These are phyloP conservation scores for Vicia faba DNA, from an alignment of 306 rosid genomes.

Conservation along the genomic window DNA sequence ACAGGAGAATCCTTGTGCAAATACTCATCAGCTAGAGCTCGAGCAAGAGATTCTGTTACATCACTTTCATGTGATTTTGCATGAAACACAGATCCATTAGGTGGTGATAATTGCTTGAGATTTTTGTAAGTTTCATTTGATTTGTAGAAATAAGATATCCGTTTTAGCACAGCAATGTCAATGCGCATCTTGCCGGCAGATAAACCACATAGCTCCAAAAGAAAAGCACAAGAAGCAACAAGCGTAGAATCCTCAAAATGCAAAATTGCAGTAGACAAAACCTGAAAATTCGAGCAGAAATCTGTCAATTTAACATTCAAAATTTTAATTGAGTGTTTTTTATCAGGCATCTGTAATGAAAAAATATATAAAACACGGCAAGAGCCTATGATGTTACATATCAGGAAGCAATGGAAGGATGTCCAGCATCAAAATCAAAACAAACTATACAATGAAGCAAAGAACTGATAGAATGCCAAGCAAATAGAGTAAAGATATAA, in stretches of 20 bases:
- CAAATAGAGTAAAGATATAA: neutral
- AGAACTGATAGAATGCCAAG: constrained; percentile 29
- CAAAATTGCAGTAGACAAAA: constrained; percentile 76
- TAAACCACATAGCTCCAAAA: constrained; percentile 86
- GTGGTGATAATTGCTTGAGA: constrained; percentile 61
- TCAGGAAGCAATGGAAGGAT: constrained; percentile 19
- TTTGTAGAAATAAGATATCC: constrained; percentile 75
- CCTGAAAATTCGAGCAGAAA: constrained; percentile 56
- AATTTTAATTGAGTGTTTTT: neutral
- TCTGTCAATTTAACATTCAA: constrained; percentile 31
- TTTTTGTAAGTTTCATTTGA: constrained; percentile 59
- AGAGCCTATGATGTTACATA: constrained; percentile 6
- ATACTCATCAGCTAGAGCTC: constrained; percentile 86
- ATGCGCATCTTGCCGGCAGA: constrained; percentile 79
- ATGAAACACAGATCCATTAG: constrained; percentile 72
- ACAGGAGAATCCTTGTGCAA: constrained; percentile 60
- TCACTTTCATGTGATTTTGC: constrained; percentile 70
- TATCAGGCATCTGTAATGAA: constrained; percentile 20
- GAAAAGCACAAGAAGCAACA: constrained; percentile 88
- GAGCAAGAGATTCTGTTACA: constrained; percentile 73
- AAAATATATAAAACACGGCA: constrained; percentile 12
- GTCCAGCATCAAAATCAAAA: constrained; percentile 22
- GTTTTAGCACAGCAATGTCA: constrained; percentile 81
- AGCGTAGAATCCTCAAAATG: constrained; percentile 87
- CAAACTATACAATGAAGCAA: constrained; percentile 8